phyloP scores from a whole-genome alignment of 768 basidiomycete genomes.

The Coprinellus micaceus region DNA sequence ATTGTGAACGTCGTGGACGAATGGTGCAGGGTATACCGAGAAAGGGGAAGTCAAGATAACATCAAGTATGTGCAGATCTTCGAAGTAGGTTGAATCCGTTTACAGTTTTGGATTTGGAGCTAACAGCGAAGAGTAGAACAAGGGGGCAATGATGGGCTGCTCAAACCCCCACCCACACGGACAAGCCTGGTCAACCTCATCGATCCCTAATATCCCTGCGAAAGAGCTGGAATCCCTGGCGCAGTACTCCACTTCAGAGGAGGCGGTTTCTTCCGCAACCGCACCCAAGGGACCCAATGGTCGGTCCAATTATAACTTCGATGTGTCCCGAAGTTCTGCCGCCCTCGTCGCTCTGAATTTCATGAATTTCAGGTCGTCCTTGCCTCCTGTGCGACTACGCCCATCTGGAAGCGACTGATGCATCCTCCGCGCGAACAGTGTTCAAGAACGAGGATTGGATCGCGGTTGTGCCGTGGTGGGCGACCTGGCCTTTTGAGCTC shows the following conservation, averaged over 20 bases:
- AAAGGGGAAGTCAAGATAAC: constrained; percentile 58
- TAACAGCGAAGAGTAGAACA: constrained; percentile 63
- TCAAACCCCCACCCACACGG: constrained; percentile 94
- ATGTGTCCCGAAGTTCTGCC: neutral
- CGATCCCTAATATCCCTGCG: constrained; percentile 65
- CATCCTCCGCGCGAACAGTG: constrained; percentile 54
- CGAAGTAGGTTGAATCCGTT: constrained; percentile 49
- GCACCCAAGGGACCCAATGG: constrained; percentile 57
- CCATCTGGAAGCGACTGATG: constrained; percentile 51
- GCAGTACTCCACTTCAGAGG: constrained; percentile 37
- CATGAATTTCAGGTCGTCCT: constrained; percentile 39
- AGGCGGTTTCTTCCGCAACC: constrained; percentile 28
- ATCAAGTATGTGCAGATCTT: constrained; percentile 87
- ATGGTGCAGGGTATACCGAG: constrained; percentile 67
- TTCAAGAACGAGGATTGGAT: constrained; percentile 73
- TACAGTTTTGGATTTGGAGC: too few relatives aligned
- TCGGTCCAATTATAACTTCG: constrained; percentile 13
- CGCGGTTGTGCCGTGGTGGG: constrained; percentile 93
- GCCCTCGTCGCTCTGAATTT: too few relatives aligned
- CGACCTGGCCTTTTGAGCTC: constrained; percentile 88
- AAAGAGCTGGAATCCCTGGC: constrained; percentile 60
- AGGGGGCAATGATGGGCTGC: constrained; percentile 93
- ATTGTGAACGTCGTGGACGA: constrained; percentile 64
- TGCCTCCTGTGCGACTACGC: constrained; percentile 83
- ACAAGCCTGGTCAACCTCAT: constrained; percentile 80